These are phyloP conservation scores for Citeromyces matritensis DNA, from an alignment of 805 yeast species.

Conservation along the genomic window DNA sequence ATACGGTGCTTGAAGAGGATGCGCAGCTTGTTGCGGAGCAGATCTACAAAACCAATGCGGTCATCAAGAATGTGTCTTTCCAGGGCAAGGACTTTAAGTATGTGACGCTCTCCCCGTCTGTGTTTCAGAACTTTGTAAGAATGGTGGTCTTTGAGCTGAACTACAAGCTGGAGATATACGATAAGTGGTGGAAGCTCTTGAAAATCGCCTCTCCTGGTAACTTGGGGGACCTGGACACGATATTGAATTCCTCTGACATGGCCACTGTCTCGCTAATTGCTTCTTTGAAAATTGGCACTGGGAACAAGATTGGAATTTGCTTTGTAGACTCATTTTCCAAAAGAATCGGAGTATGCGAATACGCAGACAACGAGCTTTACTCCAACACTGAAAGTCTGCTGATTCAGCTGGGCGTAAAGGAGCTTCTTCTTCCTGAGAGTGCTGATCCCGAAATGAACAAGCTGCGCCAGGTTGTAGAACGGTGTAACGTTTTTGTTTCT, in stretches of 20 bases:
- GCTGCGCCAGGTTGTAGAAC: slow-evolving; percentile 54
- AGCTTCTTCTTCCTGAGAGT: slow-evolving; percentile 45
- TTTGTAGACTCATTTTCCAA: slow-evolving; percentile 62
- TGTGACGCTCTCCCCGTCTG: slow-evolving; percentile 67
- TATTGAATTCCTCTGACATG: slow-evolving; percentile 29
- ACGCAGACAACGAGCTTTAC: slow-evolving; percentile 75
- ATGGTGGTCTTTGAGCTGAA: slow-evolving; percentile 58
- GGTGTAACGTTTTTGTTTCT: slow-evolving; percentile 65
- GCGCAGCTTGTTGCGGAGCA: slow-evolving; percentile 73
- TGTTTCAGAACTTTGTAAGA: slow-evolving; percentile 48
- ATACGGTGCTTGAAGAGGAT: slow-evolving; percentile 57
- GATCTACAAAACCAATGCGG: slow-evolving; percentile 74
- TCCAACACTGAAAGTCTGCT: slow-evolving; percentile 77
- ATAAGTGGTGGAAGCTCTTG: slow-evolving; percentile 41
- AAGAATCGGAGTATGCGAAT: slow-evolving; percentile 59
- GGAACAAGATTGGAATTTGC: slow-evolving; percentile 58
- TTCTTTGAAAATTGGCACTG: slow-evolving; percentile 26
- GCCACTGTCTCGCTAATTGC: slow-evolving; percentile 38
- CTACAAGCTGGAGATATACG: slow-evolving; percentile 69
- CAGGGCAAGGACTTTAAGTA: slow-evolving; percentile 23
- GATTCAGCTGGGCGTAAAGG: slow-evolving; percentile 83
- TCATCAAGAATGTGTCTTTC: slow-evolving; percentile 33
- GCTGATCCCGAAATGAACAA: slow-evolving; percentile 45
- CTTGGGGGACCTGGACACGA: slow-evolving; percentile 59
- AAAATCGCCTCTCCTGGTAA: slow-evolving; percentile 84